These are phyloP conservation scores for Thermothielavioides terrestris DNA, from an alignment of 495 filamentous ascomycete species.

Conservation along the genomic window DNA sequence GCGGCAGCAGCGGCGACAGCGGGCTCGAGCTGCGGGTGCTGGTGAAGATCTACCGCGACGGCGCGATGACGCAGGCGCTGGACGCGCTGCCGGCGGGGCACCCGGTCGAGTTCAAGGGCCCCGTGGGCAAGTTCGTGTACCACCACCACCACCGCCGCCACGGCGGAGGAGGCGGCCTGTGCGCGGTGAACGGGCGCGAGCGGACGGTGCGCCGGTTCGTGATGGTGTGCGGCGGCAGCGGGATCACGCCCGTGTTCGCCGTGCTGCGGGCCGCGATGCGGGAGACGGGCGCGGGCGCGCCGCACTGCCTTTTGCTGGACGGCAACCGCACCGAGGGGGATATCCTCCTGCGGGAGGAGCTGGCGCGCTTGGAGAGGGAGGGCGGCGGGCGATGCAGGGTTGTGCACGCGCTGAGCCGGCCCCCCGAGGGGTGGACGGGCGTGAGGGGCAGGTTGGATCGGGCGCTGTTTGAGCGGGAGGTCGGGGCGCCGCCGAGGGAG, in stretches of 20 bases:
- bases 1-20: too few species aligned
- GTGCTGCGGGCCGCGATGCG: conserved; percentile 64
- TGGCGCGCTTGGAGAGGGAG: conserved; percentile 51
- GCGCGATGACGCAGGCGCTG: conserved; percentile 78
- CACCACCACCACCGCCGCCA: too few species aligned
- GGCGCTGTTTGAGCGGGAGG: conserved; percentile 54
- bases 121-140: conserved; percentile 83
- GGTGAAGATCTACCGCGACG: conserved; percentile 81
- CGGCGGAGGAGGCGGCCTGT: conserved; percentile 55
- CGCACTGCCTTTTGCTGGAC: conserved; percentile 61
- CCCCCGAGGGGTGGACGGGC: conserved; percentile 58
- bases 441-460: conserved; percentile 58
- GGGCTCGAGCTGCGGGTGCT: conserved; percentile 62
- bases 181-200: conserved; percentile 51
- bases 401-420: conserved; percentile 64
- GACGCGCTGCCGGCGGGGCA: conserved; percentile 63
- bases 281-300: conserved; percentile 37
- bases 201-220: conserved; percentile 58
- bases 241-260: conserved; percentile 88
- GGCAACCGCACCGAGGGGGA: conserved; percentile 76
- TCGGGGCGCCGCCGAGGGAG: conserved; percentile 32
- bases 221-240: conserved; percentile 87
- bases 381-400: conserved; percentile 53
- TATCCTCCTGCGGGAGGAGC: conserved; percentile 71
- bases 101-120: conserved; percentile 80